Evolutionary conservation across 192 early-diverging fungal genomes (phyloP), one percentile per base, ranked within the genome.

Genomic region (Pilaira anomala): DNA sequence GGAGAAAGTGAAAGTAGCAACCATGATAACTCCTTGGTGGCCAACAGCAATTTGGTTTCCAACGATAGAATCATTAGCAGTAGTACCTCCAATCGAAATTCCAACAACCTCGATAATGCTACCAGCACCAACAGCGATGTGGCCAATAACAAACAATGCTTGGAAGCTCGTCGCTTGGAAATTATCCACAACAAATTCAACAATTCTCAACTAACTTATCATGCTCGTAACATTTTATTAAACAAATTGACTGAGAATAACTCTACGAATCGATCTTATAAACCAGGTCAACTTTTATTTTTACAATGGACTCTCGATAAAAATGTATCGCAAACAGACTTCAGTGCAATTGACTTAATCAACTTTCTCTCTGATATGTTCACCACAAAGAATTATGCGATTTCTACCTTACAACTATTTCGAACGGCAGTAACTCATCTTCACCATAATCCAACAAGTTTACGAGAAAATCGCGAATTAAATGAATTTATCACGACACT

Each of bases 331-430:
- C 22, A 14, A 19, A 59, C 57, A 8, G 39, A 11, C 3, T 59
- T 59, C 3, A 59, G 33, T 1, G 33, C 41, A 1, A 42, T 28
- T 3, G 57, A 45, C 0, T 6, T 44, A 7, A 40, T 45, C 39
- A 59, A 44, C 16, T 59, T 59, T 44, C 24, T 44, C 1, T n/a
- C 22, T 22, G 40, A 59, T 28, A 59, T 59, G 57, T 33, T 18
- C 19, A 39, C 5, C 3, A 9, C 21, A 21, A 19, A 59, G 18
- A 16, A 3, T 45, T 45, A 53, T 26, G 36, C 29, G 2, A 16
- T 39, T n/a, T 51, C 48, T 40, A 63, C 61, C 3, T 12, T 63
- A 14, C 50, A 63, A 36, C n/a, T 40, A 7, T 54, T 63, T 28
- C 39, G 62, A n/a, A 1, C 49, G 16, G 61, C 49, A 9, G 36